Evolutionary conservation across 2,329 filamentous ascomycete genomes (phyloP), one percentile per base, ranked within the genome.

Genomic region (Colletotrichum sp.): DNA sequence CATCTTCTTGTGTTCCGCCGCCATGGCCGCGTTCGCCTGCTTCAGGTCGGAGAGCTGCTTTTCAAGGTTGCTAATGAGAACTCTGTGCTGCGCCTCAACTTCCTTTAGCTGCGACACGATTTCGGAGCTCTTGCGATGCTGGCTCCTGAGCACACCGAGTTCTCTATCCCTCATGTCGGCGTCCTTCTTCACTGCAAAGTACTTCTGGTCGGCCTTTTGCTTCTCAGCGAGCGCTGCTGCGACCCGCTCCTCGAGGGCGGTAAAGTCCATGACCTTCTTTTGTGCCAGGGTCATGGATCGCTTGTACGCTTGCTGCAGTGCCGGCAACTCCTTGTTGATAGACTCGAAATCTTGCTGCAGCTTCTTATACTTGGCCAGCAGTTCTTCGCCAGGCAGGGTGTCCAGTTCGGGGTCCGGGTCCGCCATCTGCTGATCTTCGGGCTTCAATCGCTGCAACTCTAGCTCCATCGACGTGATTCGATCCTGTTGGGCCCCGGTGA

Each of bases 121-220:
- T 82, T 98, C 97, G 0, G 95, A 96, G 73, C 95, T 98, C 85
- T 98, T 98, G 64, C 91, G 90, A 82, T 96, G 98, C 83, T 98
- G 96, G 77, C 92, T 90, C 76, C 95, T 93, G 74, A 98, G 87
- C 5, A 93, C 91, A 79, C 94, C 91, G 63, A 98, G 93, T 85
- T 98, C 96, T 74, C 91, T 90, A 74, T 96, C 94, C 67, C 95
- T 91, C 60, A 94, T 93, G 81, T 98, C 96, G 82, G 96, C 98
- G 79, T 96, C 94, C 83, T 98, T 98, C 89, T 98, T 96, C 11
- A 96, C 95, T 2, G 95, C 95, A 84, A 98, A 98, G 83, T 98
- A 99, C 85, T 98, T 98, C 82, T 98, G 96, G 81, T 99, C 97
- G 2, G 96, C 96, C 85, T 98, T 98, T 78, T 94, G 93, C 87